phyloP scores from a whole-genome alignment of 2,329 filamentous ascomycete genomes.

The Emergomyces pasteurianus region DNA sequence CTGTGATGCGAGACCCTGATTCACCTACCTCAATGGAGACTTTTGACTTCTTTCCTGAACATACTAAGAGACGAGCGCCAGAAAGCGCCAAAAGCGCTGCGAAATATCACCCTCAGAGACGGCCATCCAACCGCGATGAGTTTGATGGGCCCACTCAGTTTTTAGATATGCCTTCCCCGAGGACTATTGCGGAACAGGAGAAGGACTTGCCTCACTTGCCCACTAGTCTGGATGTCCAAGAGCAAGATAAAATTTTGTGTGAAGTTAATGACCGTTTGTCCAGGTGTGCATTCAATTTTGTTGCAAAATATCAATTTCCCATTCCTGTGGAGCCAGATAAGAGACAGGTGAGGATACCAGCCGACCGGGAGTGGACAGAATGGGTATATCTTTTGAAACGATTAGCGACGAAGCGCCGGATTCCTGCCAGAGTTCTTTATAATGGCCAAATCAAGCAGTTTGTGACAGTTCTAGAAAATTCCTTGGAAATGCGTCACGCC shows the following conservation, averaged over 20 bases:
- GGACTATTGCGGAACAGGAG: slow-evolving; percentile 63
- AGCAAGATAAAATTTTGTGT: slow-evolving; percentile 70
- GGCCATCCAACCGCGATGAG: slow-evolving; percentile 72
- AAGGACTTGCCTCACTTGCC: slow-evolving; percentile 70
- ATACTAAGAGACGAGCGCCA: slow-evolving; percentile 21
- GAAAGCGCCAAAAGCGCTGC: slow-evolving; percentile 21
- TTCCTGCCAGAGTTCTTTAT: slow-evolving; percentile 72
- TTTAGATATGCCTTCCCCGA: slow-evolving; percentile 57
- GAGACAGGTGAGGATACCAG: slow-evolving; percentile 60
- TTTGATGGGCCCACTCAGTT: slow-evolving; percentile 82
- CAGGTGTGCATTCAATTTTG: slow-evolving; percentile 78
- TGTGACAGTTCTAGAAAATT: slow-evolving; percentile 79
- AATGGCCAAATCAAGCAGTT: slow-evolving; percentile 87
- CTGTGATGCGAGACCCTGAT: slow-evolving; percentile 22
- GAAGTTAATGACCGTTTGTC: slow-evolving; percentile 76
- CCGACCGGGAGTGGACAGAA: slow-evolving; percentile 80
- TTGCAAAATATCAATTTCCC: slow-evolving; percentile 83
- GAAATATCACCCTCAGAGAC: slow-evolving; percentile 40
- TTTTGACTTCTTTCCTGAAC: slow-evolving; percentile 26
- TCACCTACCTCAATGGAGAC: slow-evolving; percentile 21
- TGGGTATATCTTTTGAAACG: slow-evolving; percentile 83
- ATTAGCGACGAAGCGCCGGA: slow-evolving; percentile 72
- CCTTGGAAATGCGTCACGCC: slow-evolving; percentile 74
- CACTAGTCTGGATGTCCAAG: slow-evolving; percentile 68
- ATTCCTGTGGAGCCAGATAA: slow-evolving; percentile 75